These are phyloP conservation scores for Prunus dulcis DNA, from an alignment of 306 rosid genomes.

Conservation along the genomic window DNA sequence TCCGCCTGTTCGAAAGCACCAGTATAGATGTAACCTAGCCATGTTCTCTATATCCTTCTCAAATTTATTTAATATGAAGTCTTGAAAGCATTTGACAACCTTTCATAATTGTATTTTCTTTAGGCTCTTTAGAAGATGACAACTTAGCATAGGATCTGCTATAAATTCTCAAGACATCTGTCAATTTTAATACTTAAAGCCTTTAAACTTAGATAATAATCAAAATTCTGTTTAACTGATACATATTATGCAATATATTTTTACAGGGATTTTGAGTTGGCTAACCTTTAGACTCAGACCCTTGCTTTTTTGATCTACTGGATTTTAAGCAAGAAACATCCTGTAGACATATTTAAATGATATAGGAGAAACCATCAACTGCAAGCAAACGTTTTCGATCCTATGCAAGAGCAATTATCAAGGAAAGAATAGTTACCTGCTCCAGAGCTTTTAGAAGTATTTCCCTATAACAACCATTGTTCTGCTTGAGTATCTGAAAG, in stretches of 20 bases:
- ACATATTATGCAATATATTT: background rate
- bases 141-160: no score
- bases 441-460: constrained; percentile 44
- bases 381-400: constrained; percentile 15
- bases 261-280: background rate
- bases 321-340: constrained; percentile 41
- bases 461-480: constrained; percentile 29
- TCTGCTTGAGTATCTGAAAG: constrained; percentile 47
- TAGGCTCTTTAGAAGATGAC: no score
- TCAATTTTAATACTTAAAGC: background rate
- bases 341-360: constrained; percentile 25
- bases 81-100: no score
- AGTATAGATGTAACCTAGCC: no score
- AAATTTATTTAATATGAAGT: no score
- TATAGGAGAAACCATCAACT: constrained; percentile 7
- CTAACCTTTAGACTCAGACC: constrained; percentile 47
- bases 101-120: no score
- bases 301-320: constrained; percentile 26
- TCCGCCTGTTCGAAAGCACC: no score
- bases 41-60: no score
- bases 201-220: background rate
- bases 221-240: background rate
- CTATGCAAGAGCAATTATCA: constrained; percentile 13
- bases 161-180: background rate
- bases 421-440: constrained; percentile 31